A percentile compares a stretch with the other conserved stretches of the same genome.
Conservation (phyloP, 768 basidiomycete species). For the Termitomyces bulborhizus region DNA sequence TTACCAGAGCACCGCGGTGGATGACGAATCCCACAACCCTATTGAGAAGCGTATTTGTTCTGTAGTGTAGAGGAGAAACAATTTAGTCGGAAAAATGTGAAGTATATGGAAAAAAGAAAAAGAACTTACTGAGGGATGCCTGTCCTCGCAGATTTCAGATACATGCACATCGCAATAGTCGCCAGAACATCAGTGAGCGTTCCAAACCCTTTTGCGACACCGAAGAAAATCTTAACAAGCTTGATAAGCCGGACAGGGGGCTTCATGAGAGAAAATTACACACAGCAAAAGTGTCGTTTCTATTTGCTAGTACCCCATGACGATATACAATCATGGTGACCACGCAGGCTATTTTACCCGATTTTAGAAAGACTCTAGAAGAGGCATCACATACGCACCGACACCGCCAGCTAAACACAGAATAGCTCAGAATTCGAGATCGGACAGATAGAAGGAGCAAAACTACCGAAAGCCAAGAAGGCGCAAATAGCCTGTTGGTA, state of each 20-base stretch:
- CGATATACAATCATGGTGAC: background rate
- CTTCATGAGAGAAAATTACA: slow-evolving; percentile 3
- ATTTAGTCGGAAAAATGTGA: background rate
- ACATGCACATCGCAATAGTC: slow-evolving; percentile 37
- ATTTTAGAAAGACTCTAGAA: background rate
- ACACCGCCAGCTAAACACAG: background rate
- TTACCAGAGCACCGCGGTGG: slow-evolving; percentile 41
- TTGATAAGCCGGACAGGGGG: background rate
- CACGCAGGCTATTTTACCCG: background rate
- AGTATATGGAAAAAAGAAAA: background rate
- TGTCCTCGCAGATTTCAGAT: slow-evolving; percentile 29
- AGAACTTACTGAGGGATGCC: slow-evolving; percentile 28
- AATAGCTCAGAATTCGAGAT: background rate
- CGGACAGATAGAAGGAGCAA: background rate
- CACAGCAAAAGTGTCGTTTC: slow-evolving; percentile 20
- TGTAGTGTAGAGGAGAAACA: slow-evolving; percentile 9
- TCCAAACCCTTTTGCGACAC: slow-evolving; percentile 37
- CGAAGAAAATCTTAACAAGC: slow-evolving; percentile 32
- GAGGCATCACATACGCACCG: background rate
- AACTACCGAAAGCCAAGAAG: background rate
- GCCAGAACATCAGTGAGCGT: slow-evolving; percentile 37
- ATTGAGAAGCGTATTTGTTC: slow-evolving; percentile 33
- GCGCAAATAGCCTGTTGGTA: background rate
- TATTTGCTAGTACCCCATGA: background rate
- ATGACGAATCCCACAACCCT: slow-evolving; percentile 33